Percentiles rank a stretch among this genome's conserved stretches.
Conservation (phyloP, 176 grass and related monocot genomes). For the Oryza rufipogon region DNA sequence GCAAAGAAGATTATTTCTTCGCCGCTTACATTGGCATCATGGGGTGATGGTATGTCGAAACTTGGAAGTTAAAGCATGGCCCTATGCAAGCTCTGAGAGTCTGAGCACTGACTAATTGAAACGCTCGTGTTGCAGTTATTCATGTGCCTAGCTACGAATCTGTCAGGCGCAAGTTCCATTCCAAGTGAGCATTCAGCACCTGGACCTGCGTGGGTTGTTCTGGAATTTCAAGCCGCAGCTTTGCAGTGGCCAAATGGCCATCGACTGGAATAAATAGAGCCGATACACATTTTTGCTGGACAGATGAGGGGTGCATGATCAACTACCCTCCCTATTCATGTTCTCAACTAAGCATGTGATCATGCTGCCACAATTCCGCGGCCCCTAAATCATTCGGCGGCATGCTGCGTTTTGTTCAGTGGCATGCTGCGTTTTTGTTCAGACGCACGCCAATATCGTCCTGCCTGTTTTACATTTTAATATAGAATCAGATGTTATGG, state of each 20-base stretch:
- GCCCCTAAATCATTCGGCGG: background rate
- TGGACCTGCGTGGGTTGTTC: background rate
- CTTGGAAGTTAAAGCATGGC: background rate
- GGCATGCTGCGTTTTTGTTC: background rate
- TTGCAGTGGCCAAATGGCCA: background rate
- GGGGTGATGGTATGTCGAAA: conserved; percentile 65
- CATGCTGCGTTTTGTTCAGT: background rate
- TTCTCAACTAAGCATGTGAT: background rate
- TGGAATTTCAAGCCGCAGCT: conserved; percentile 8
- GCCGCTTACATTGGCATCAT: conserved; percentile 83
- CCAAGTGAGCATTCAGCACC: conserved; percentile 28
- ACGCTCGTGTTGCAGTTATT: conserved; percentile 57
- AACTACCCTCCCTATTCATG: background rate
- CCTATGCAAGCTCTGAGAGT: background rate
- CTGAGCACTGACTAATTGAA: background rate
- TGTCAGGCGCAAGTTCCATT: conserved; percentile 66
- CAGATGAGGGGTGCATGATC: conserved; percentile 23
- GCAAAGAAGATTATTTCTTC: conserved; percentile 69
- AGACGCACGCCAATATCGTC: background rate
- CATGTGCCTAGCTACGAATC: conserved; percentile 78
- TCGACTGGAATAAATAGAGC: conserved; percentile 21
- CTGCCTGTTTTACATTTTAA: background rate
- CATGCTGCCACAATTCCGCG: background rate
- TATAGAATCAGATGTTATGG: background rate
- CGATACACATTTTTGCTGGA: background rate